Conservation (phyloP, 768 basidiomycete genomes). For the Suillus bovinus region DNA sequence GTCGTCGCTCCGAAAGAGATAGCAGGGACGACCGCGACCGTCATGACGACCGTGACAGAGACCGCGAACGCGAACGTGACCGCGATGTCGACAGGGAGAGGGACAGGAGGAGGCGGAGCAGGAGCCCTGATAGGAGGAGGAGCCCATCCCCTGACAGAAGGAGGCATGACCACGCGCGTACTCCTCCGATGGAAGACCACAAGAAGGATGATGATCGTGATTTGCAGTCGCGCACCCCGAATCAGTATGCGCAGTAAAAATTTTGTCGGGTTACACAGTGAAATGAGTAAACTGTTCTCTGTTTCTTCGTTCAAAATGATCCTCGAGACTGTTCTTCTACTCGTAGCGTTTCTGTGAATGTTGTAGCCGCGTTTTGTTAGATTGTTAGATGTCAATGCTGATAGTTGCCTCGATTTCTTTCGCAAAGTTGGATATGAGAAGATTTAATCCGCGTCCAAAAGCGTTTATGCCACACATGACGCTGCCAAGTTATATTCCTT, state of each 20-base stretch:
- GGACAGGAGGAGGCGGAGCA: conserved; percentile 51
- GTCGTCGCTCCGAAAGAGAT: conserved; percentile 40
- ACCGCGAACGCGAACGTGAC: conserved; percentile 35
- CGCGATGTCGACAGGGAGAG: conserved; percentile 40
- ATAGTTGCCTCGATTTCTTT: neutral
- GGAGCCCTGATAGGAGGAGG: conserved; percentile 47
- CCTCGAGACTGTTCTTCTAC: conserved; percentile 7
- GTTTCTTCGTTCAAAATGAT: neutral
- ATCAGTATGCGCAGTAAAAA: conserved; percentile 47
- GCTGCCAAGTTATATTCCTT: neutral
- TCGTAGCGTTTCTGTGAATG: conserved; percentile 6
- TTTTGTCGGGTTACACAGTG: neutral
- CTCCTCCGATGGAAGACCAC: conserved; percentile 46
- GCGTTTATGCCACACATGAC: neutral
- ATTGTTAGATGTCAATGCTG: conserved; percentile 11
- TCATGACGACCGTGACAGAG: conserved; percentile 29
- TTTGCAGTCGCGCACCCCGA: conserved; percentile 48
- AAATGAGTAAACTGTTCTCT: neutral
- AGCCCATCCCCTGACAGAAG: conserved; percentile 46
- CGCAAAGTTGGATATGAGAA: neutral
- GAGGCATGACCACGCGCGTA: conserved; percentile 50
- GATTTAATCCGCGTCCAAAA: neutral
- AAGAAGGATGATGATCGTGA: conserved; percentile 52
- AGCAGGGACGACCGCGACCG: conserved; percentile 41
- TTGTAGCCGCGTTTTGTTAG: conserved; percentile 7